Base-by-base conservation (phyloP, 139 green algal species). In the Pedinophyceae sp. region DNA sequence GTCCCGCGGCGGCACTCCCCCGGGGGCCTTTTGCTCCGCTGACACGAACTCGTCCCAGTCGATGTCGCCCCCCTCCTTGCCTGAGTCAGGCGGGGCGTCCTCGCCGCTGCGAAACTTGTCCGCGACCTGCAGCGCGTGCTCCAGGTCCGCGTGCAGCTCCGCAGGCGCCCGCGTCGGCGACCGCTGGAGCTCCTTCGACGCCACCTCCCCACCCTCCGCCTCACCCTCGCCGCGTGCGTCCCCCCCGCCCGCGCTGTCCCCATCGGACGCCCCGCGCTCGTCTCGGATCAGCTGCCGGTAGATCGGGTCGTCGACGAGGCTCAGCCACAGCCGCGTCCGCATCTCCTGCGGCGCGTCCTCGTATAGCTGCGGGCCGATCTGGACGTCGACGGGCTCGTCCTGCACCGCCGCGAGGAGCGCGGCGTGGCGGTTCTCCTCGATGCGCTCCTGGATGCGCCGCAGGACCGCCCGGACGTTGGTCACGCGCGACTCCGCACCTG, bases 301-400 rank as follows among this genome's bases (percentile, higher is more conserved):
- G 34, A 13, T 52, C 3, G 63, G 61, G 25, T 80, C 54, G 23
- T 72, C 47, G 39, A 82, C 48, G 50, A 94, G 47, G 2, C 75
- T 78, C 34, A 78, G 71, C 83, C 83, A 94, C 51, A 94, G 70
- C 1, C 85, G 70, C 3, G 65, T 75, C 2, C 85, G 68, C 43
- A 93, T 53, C 60, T 94, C 83, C 64, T 93, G 83, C 2, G 76
- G 78, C 18, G 79, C 75, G 39, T 84, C 70, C 50, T 82, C 75
- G 40, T 74, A 83, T 39, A 89, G 52, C 30, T 75, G 45, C 20
- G 64, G 64, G 1, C 69, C 77, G n/a, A 80, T 56, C 57, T 80
- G 73, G 38, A 74, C 55, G 43, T 81, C 71, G 29, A 80, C 67
- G 1, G 72, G 72, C n/a, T 67, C 52, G 30, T 78, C 71, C 48